A percentile compares a stretch with the other conserved stretches of the same genome.
phyloP scores from a whole-genome alignment of 257 asterid species.

The Lycium barbarum region DNA sequence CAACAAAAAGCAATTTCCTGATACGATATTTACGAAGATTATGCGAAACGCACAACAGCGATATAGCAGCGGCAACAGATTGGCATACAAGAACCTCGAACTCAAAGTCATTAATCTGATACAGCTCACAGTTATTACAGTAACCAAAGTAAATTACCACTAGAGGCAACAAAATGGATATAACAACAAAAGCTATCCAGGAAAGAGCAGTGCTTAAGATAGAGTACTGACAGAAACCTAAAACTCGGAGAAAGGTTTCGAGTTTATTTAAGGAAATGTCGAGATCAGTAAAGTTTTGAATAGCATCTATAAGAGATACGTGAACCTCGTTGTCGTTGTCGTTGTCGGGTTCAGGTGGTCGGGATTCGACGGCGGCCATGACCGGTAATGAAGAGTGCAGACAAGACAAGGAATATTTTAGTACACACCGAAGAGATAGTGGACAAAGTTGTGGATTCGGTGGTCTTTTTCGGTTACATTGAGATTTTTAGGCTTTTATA shows the following conservation, averaged over 20 bases:
- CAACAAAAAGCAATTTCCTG: constrained; percentile 75
- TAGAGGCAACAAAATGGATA: constrained; percentile 64
- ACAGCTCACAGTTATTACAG: constrained; percentile 63
- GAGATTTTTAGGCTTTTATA: too few species aligned
- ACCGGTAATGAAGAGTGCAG: not conserved
- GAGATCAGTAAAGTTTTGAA: constrained; percentile 41
- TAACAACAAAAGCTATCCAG: constrained; percentile 62
- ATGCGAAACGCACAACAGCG: constrained; percentile 70
- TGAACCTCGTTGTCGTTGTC: constrained; percentile 29
- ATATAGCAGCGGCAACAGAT: constrained; percentile 65
- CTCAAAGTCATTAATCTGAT: constrained; percentile 70
- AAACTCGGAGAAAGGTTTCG: constrained; percentile 55
- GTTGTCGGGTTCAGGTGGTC: not conserved
- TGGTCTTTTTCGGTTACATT: not conserved
- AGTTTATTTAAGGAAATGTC: constrained; percentile 52
- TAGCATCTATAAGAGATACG: constrained; percentile 38
- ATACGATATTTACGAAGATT: constrained; percentile 71
- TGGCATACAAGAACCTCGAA: constrained; percentile 56
- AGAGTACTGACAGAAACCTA: constrained; percentile 69
- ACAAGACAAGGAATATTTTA: not conserved
- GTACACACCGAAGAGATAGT: not conserved
- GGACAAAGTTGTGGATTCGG: not conserved
- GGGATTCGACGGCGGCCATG: constrained; percentile 22
- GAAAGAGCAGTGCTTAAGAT: constrained; percentile 50
- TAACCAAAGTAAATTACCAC: constrained; percentile 40